Percentiles rank a stretch among this genome's conserved stretches.
Evolutionary conservation across 345 rosid genomes (phyloP).

Genomic region (Acer campestre): DNA sequence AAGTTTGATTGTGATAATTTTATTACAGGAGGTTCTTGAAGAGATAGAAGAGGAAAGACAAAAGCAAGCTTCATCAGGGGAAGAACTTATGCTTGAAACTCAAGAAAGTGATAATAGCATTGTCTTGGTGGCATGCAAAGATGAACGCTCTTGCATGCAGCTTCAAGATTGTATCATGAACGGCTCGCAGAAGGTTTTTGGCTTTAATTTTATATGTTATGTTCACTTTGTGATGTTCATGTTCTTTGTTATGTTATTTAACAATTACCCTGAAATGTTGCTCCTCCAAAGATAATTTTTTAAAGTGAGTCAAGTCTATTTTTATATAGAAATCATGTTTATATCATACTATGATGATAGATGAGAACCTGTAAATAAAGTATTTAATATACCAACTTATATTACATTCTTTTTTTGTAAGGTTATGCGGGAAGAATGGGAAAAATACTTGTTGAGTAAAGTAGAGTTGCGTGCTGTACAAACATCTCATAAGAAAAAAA

Average conservation of each 20-base stretch:
- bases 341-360: not conserved
- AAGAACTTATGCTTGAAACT: conserved; percentile 41
- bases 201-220: conserved; percentile 7
- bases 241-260: not conserved
- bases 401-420: conserved; percentile 28
- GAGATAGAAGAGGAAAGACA: conserved; percentile 85
- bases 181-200: conserved; percentile 62
- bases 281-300: not conserved
- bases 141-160: conserved; percentile 95
- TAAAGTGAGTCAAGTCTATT: not conserved
- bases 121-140: conserved; percentile 91
- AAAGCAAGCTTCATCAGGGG: conserved; percentile 42
- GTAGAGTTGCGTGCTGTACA: conserved; percentile 67
- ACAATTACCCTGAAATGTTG: not conserved
- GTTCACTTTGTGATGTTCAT: not conserved
- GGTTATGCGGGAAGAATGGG: conserved; percentile 96
- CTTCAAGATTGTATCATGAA: conserved; percentile 85
- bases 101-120: conserved; percentile 54
- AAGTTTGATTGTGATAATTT: conserved; percentile 19
- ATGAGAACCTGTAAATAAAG: not conserved
- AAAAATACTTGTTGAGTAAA: conserved; percentile 86
- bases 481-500: conserved; percentile 69
- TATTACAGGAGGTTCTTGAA: conserved; percentile 73
- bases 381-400: conserved; percentile 6
- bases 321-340: not conserved